A percentile compares a stretch with the other conserved stretches of the same genome.
phyloP scores from a whole-genome alignment of 805 yeast species.

The Starmerella geochares region DNA sequence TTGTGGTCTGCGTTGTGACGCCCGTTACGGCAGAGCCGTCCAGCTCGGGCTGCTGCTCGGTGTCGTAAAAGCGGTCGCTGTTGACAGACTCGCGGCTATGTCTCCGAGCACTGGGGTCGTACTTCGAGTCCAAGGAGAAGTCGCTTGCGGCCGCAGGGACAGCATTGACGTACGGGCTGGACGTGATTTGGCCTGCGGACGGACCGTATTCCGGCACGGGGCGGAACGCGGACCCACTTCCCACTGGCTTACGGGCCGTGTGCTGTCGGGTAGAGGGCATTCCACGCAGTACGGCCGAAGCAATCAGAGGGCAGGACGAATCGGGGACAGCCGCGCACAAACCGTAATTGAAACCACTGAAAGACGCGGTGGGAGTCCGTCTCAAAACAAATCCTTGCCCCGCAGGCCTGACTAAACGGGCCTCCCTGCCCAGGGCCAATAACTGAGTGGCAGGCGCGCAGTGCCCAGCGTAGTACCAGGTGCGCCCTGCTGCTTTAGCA shows the following conservation, averaged over 20 bases:
- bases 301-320: background rate
- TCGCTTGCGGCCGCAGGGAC: background rate
- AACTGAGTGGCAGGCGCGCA: too few relatives aligned
- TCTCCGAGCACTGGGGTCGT: slow-evolving; percentile 8
- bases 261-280: slow-evolving; percentile 7
- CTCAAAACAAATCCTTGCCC: background rate
- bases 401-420: background rate
- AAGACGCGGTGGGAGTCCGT: background rate
- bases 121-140: slow-evolving; percentile 11
- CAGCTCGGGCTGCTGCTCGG: slow-evolving; percentile 3
- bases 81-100: slow-evolving; percentile 8
- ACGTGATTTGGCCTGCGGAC: slow-evolving; percentile 13
- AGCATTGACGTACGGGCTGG: slow-evolving; percentile 23
- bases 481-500: too few relatives aligned
- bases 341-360: background rate
- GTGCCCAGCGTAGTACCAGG: too few relatives aligned
- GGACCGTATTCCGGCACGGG: slow-evolving; percentile 23
- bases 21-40: background rate
- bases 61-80: slow-evolving; percentile 21
- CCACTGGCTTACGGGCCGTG: slow-evolving; percentile 25
- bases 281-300: background rate
- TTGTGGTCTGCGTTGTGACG: background rate
- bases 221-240: slow-evolving; percentile 22
- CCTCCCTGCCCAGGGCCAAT: too few relatives aligned
- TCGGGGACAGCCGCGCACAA: background rate